These are phyloP conservation scores for Sordariomycetes sp. DNA, from an alignment of 2,329 filamentous ascomycete species.

Conservation along the genomic window DNA sequence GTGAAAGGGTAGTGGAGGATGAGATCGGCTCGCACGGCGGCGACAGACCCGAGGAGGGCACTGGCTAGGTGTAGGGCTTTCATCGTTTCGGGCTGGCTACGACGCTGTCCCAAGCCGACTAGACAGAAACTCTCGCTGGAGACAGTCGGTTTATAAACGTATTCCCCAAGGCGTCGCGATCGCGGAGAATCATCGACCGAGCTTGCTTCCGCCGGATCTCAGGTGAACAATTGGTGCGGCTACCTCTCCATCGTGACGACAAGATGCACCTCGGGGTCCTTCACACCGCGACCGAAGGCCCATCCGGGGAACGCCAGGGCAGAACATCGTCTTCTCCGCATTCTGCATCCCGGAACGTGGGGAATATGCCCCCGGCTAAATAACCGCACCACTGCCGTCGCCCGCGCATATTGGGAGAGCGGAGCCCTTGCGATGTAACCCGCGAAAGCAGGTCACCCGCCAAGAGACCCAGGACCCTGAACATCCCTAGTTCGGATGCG, in stretches of 20 bases:
- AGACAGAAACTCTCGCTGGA: background rate
- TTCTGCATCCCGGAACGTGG: background rate
- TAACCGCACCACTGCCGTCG: background rate
- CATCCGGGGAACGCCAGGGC: background rate
- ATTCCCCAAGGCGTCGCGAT: background rate
- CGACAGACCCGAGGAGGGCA: background rate
- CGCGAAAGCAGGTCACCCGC: background rate
- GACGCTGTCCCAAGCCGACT: background rate
- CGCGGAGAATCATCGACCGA: background rate
- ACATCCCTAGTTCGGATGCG: background rate
- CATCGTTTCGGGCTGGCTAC: background rate
- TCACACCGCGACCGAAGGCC: background rate
- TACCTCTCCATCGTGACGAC: background rate
- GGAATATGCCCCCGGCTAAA: background rate
- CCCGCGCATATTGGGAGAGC: background rate
- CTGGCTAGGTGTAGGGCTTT: background rate
- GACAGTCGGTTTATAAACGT: background rate
- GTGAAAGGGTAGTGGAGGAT: slow-evolving; percentile 1
- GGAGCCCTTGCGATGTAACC: background rate
- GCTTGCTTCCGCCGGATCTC: background rate
- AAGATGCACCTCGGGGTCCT: background rate
- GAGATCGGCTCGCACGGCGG: background rate
- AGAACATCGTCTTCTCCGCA: background rate
- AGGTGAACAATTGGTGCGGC: background rate
- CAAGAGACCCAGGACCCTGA: background rate